Evolutionary conservation across 2,329 filamentous ascomycete species (phyloP).

Genomic region (Phaeosphaeriaceae sp.): DNA sequence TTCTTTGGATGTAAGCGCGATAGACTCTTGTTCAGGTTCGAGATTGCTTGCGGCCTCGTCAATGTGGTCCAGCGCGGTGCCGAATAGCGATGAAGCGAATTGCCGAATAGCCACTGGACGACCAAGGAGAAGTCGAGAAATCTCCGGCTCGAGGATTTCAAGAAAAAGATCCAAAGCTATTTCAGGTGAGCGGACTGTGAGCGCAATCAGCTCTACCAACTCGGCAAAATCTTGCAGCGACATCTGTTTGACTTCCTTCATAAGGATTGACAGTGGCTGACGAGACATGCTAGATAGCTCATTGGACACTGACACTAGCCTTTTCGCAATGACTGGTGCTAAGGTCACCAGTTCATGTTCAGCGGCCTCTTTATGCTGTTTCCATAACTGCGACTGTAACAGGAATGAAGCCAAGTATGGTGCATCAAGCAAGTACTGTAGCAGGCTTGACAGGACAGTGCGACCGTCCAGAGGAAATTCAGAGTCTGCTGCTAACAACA

Average conservation of each 20-base stretch:
- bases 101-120: conserved; percentile 31
- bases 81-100: conserved; percentile 44
- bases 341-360: conserved; percentile 17
- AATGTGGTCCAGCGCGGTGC: conserved; percentile 51
- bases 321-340: conserved; percentile 19
- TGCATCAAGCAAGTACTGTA: conserved; percentile 20
- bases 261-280: conserved; percentile 32
- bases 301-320: conserved; percentile 31
- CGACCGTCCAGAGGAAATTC: conserved; percentile 4
- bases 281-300: conserved; percentile 33
- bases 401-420: conserved; percentile 22
- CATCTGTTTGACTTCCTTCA: conserved; percentile 31
- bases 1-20: conserved; percentile 15
- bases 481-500: conserved; percentile 12
- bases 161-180: conserved; percentile 43
- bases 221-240: conserved; percentile 33
- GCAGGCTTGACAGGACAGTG: conserved; percentile 13
- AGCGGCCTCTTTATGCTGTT: conserved; percentile 18
- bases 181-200: conserved; percentile 41
- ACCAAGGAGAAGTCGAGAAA: conserved; percentile 33
- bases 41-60: conserved; percentile 38
- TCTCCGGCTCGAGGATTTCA: conserved; percentile 43
- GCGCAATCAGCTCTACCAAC: conserved; percentile 42
- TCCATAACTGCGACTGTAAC: conserved; percentile 24
- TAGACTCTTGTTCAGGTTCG: conserved; percentile 12